Evolutionary conservation across 805 yeast genomes (phyloP).

Genomic region (Jamesozyma gamospora): DNA sequence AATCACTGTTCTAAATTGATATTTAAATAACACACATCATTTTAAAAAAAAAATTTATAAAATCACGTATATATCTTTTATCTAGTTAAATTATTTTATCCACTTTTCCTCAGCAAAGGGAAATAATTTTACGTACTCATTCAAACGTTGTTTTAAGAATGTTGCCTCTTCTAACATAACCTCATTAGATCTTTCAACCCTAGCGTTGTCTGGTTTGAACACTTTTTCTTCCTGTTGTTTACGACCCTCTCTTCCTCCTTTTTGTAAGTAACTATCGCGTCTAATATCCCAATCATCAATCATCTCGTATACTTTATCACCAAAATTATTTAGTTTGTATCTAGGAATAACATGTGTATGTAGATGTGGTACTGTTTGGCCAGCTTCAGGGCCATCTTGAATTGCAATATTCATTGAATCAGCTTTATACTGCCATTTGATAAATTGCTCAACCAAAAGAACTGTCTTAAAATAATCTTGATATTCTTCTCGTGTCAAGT

Average conservation of each 20-base stretch:
- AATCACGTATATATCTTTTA: too few relatives aligned
- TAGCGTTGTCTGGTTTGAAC: slow-evolving; percentile 38
- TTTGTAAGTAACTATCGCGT: slow-evolving; percentile 20
- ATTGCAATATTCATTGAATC: slow-evolving; percentile 83
- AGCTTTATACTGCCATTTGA: slow-evolving; percentile 59
- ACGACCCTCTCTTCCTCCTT: slow-evolving; percentile 15
- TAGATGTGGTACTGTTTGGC: slow-evolving; percentile 91
- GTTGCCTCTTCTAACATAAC: slow-evolving; percentile 67
- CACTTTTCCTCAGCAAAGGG: slow-evolving; percentile 7
- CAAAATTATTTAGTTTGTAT: slow-evolving; percentile 43
- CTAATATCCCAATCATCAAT: slow-evolving; percentile 51
- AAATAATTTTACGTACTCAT: slow-evolving; percentile 7
- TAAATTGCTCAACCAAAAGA: slow-evolving; percentile 59
- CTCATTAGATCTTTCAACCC: slow-evolving; percentile 48
- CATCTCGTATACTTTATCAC: slow-evolving; percentile 64
- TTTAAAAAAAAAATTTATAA: too few relatives aligned
- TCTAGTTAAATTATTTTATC: neutral
- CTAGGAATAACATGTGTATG: slow-evolving; percentile 94
- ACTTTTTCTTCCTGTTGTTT: slow-evolving; percentile 21
- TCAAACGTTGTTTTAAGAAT: slow-evolving; percentile 37
- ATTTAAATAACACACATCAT: too few relatives aligned
- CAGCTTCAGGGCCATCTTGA: slow-evolving; percentile 94
- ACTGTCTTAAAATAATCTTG: slow-evolving; percentile 69
- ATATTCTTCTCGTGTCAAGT: slow-evolving; percentile 61
- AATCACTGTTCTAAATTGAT: too few relatives aligned